These are phyloP conservation scores for Mycosphaerelloides madeirae DNA, from an alignment of 2,329 filamentous ascomycete species.

Conservation along the genomic window DNA sequence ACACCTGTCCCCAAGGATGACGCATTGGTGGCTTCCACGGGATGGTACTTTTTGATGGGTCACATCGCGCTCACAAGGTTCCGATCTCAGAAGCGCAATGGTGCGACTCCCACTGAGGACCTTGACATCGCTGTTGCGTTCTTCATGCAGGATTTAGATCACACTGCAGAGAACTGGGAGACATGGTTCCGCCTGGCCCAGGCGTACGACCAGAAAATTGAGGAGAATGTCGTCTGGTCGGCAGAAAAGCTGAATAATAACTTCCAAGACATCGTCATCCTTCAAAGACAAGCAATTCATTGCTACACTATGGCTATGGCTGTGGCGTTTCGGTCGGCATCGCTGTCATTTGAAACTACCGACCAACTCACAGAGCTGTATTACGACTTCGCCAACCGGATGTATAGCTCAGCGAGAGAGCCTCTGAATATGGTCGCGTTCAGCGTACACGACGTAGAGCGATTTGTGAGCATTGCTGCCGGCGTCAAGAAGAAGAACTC, in stretches of 20 bases:
- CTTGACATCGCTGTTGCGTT: constrained; percentile 76
- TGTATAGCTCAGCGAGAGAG: constrained; percentile 64
- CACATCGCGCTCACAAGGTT: constrained; percentile 87
- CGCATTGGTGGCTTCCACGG: constrained; percentile 65
- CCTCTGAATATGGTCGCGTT: constrained; percentile 67
- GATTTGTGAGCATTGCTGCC: constrained; percentile 46
- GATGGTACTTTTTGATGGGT: constrained; percentile 89
- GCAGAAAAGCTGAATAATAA: constrained; percentile 88
- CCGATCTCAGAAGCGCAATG: constrained; percentile 67
- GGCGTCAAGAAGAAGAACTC: constrained; percentile 54
- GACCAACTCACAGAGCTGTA: constrained; percentile 61
- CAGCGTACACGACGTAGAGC: constrained; percentile 55
- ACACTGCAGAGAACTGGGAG: constrained; percentile 77
- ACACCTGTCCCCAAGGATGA: constrained; percentile 60
- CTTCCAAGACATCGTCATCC: constrained; percentile 65
- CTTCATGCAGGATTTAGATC: constrained; percentile 75
- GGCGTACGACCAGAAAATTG: constrained; percentile 80
- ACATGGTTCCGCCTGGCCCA: constrained; percentile 86
- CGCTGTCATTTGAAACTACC: constrained; percentile 50
- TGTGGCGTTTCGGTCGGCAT: constrained; percentile 54
- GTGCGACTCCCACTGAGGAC: constrained; percentile 73
- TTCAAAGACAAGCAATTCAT: constrained; percentile 77
- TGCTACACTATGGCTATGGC: constrained; percentile 67
- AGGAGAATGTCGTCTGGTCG: constrained; percentile 82
- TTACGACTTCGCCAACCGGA: constrained; percentile 61